Evolutionary conservation across 768 basidiomycete species (phyloP), one percentile per base, ranked within the genome.

Genomic region (Lentinula edodes): DNA sequence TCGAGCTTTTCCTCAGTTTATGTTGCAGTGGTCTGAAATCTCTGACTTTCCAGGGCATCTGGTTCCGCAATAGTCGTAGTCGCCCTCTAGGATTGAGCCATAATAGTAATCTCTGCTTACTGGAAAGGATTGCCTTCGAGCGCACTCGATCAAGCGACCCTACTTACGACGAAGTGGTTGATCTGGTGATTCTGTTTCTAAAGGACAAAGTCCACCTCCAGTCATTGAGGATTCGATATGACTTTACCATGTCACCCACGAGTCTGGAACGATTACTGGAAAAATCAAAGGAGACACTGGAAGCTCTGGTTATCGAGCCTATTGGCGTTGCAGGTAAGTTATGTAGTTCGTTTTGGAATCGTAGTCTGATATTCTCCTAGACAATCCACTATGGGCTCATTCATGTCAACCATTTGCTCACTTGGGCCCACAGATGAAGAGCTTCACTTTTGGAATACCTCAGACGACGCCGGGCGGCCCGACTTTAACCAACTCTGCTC

Each of bases 31-130:
- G 34, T 5, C 46, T 59, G n/a, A 34, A 23, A 28, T 59, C 58
- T 34, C 36, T 59, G 35, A 59, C 43, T 23, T 51, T 59, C 12
- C 58, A 59, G 15, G 58, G 58, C 13, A 50, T 59, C 58, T 59
- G 48, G 43, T 59, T 59, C 15, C 43, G 58, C 10, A 56, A 56
- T 38, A 16, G 18, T 43, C 43, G 46, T 18, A 51, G 48, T n/a
- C 58, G 58, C 16, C 58, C 58, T 48, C 58, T 59, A 3, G 36
- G 48, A 23, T 36, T 59, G 28, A 36, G 43, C 8, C 3, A 36
- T 38, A n/a, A 34, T 3, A 23, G 45, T 15, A n/a, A 59, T n/a
- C 38, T 59, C 16, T 15, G 34, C 36, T 35, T 20, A 9, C 35
- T 59, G 8, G 45, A 59, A 45, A 59, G 39, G 23, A 16, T 59